Evolutionary conservation across 2,329 filamentous ascomycete species (phyloP), one percentile per base, ranked within the genome.

Genomic region (Pseudogymnoascus pannorum): DNA sequence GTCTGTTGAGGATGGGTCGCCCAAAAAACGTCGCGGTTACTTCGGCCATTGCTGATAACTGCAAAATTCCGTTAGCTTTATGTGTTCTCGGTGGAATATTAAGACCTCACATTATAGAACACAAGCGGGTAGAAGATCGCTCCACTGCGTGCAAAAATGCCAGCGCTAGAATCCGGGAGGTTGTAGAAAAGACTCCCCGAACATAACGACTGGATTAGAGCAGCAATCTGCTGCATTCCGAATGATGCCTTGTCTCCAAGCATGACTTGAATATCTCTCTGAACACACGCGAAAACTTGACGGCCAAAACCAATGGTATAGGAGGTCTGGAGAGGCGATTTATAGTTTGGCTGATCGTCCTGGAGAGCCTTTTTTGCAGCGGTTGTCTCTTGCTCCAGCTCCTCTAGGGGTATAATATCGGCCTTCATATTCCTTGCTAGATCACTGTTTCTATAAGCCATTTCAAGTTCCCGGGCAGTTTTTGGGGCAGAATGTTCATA

Each of bases 101-200:
- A n/a, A 31, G 31, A n/a, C 2, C 44, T 51, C 61, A 79, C 77
- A 68, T 87, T 85, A 71, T 81, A 86, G 0, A 89, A 74, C 0
- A 88, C 75, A 1, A 85, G 76, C 16, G 44, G 44, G 59, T 88
- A 81, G 76, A 89, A 89, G 3, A 87, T 73, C 0, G 85, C 80
- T 59, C 86, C 87, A 0, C 80, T 78, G 66, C 87, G 87, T 66
- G 82, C 69, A 69, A 89, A 89, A 0, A 89, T 72, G 6, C 86
- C 87, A 1, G 73, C 76, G 0, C 84, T 82, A 58, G 80, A 83
- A 20, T 74, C 63, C 0, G 85, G 79, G 0, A 85, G 81, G 61
- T 85, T 78, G 73, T 88, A 89, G 72, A 89, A 89, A 3, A 89
- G 76, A 0, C 85, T 88, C 5, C 86, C 86, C 1, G 80, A 77